phyloP scores from a whole-genome alignment of 2,329 filamentous ascomycete species.

The Monilinia fructicola region DNA sequence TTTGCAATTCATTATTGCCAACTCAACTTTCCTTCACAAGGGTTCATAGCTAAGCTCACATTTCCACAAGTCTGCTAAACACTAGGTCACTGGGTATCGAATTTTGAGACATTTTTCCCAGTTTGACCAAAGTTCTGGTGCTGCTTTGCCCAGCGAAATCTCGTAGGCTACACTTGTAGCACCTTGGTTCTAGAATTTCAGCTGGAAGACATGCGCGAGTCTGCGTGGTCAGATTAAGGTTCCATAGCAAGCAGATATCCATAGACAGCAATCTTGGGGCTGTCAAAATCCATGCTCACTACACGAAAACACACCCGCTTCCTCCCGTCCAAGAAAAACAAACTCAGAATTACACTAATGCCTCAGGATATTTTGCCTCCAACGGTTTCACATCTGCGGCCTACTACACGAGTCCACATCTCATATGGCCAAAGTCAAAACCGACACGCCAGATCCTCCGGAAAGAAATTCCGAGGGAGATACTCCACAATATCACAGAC shows the following conservation, averaged over 20 bases:
- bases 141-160: neutral
- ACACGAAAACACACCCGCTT: neutral
- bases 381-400: neutral
- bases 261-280: neutral
- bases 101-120: neutral
- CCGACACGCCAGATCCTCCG: neutral
- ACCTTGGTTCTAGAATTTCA: neutral
- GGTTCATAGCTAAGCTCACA: too few relatives aligned
- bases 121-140: neutral
- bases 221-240: neutral
- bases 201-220: too few relatives aligned
- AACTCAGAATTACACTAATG: neutral
- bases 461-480: neutral
- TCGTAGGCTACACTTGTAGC: neutral
- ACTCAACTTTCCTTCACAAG: too few relatives aligned
- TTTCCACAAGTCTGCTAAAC: too few relatives aligned
- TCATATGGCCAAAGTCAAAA: neutral
- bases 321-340: neutral
- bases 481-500: neutral
- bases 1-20: too few relatives aligned
- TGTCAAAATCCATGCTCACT: conserved; percentile 9
- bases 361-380: neutral
- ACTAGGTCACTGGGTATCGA: too few relatives aligned
- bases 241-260: neutral
- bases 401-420: conserved; percentile 1